Evolutionary conservation across 2,329 filamentous ascomycete genomes (phyloP), one percentile per base, ranked within the genome.

Genomic region (Lizonia empirigonia): DNA sequence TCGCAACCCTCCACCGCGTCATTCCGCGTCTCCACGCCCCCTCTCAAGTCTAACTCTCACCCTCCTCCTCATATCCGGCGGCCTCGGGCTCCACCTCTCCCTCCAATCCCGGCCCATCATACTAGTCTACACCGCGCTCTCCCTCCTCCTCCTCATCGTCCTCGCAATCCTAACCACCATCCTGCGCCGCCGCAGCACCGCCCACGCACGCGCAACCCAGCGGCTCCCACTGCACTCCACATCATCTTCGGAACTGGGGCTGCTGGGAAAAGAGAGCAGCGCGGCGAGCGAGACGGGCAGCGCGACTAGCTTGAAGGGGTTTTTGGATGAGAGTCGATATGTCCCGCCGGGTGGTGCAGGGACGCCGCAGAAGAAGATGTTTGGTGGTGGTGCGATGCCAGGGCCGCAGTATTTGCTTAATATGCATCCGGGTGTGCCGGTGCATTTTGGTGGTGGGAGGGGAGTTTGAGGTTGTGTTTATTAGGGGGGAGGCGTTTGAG

Each of bases 11-110:
- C 70, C 24, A 56, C 68, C 3, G 73, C 74, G 48, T 70, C 73
- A 57, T 73, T 74, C 62, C 63, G 69, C 40, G 75, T 69, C 48
- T 74, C 72, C 56, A 66, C 55, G 59, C 56, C 0, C 67, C 66
- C 58, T 79, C 35, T 44, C 91, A 80, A 55, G 58, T 15, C 36
- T 64, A 13, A 53, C 61, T 15, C 62, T 71, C 53, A 16, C 58
- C 45, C 32, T 65, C 13, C 64, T 71, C 47, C 46, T 68, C 50
- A 44, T 72, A 19, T 65, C 67, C 22, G 70, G 69, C 48, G 70
- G 70, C 3, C 63, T 72, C 0, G 70, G 70, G 7, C 61, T 73
- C 3, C 61, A 61, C 3, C 66, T 73, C 38, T 55, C 65, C 13
- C 50, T 51, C 1, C 58, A 64, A 38, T 9, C 62, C 1, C 65